Evolutionary conservation across 768 basidiomycete genomes (phyloP).

Genomic region (Hydnomerulius pinastri): DNA sequence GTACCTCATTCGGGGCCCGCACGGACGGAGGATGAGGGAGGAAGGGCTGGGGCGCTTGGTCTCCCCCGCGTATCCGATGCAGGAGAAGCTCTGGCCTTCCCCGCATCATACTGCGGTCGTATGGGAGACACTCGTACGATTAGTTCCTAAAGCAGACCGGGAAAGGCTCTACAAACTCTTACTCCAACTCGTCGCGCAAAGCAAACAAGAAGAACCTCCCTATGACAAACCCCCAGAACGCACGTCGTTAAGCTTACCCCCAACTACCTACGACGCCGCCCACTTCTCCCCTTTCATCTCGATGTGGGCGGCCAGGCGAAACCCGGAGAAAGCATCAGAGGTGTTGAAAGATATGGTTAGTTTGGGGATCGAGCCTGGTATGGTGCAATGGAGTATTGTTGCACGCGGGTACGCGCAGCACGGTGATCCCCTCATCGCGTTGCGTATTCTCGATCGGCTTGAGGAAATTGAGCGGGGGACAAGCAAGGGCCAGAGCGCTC

Average conservation of each 20-base stretch:
- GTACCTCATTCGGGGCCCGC: conserved; percentile 14
- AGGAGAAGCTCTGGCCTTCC: conserved; percentile 34
- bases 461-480: conserved; percentile 27
- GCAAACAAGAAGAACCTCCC: neutral
- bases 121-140: conserved; percentile 33
- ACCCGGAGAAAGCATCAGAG: conserved; percentile 32
- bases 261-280: conserved; percentile 33
- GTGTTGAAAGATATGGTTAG: conserved; percentile 56
- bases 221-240: neutral
- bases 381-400: conserved; percentile 52
- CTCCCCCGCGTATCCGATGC: neutral
- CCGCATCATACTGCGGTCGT: conserved; percentile 36
- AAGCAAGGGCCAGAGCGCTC: neutral
- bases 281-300: conserved; percentile 59
- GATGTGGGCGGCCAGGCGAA: conserved; percentile 35
- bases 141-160: conserved; percentile 22
- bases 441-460: conserved; percentile 44
- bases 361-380: conserved; percentile 45
- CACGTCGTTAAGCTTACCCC: conserved; percentile 25
- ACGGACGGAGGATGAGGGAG: conserved; percentile 5
- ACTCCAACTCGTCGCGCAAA: conserved; percentile 23
- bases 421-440: conserved; percentile 37
- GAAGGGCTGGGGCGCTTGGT: conserved; percentile 1
- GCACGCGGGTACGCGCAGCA: conserved; percentile 46
- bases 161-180: conserved; percentile 48